Evolutionary conservation across 257 asterid genomes (phyloP), one percentile per base, ranked within the genome.

Genomic region (Paulownia fortunei): DNA sequence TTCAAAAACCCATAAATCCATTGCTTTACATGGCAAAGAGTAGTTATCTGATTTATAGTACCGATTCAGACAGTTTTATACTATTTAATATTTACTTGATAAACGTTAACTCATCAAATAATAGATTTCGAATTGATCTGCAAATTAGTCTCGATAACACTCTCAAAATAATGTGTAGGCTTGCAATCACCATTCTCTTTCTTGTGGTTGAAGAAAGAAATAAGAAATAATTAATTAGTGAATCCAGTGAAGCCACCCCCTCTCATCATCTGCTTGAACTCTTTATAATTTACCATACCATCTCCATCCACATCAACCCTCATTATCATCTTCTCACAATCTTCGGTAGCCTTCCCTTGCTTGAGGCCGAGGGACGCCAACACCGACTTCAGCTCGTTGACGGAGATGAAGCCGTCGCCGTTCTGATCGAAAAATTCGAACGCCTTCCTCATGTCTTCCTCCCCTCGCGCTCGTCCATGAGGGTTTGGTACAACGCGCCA

Each of bases 181-280:
- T 52, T 5, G 37, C 16, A 6, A 16, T 49, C 11, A 52, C 1
- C 26, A 5, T 2, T 6, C 0, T 8, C 11, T 18, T 18, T 19
- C 54, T 47, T 13, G 54, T 13, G 60, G 60, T 0, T 37, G 27
- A 19, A 52, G 27, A 47, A 49, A 15, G 55, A 49, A 49, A 5
- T 6, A 4, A 56, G 16, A 77, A 8, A 13, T 6, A 34, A 52
- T 68, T 18, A 79, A 62, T 72, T n/a, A n/a, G n/a, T 54, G 30
- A 83, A 68, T 5, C 83, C 71, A 54, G 82, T 83, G 67, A 86
- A 86, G 2, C 83, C 87, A 52, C 84, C 88, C 16, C 83, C 89
- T 81, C 84, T 86, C 89, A 86, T 86, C 89, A 86, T 86, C 62
- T 79, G 76, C 72, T 81, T 83, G 65, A 86, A 86, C 84, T 86